These are phyloP conservation scores for Edaphochlamys debaryana DNA, from an alignment of 139 green algal species.

Conservation along the genomic window DNA sequence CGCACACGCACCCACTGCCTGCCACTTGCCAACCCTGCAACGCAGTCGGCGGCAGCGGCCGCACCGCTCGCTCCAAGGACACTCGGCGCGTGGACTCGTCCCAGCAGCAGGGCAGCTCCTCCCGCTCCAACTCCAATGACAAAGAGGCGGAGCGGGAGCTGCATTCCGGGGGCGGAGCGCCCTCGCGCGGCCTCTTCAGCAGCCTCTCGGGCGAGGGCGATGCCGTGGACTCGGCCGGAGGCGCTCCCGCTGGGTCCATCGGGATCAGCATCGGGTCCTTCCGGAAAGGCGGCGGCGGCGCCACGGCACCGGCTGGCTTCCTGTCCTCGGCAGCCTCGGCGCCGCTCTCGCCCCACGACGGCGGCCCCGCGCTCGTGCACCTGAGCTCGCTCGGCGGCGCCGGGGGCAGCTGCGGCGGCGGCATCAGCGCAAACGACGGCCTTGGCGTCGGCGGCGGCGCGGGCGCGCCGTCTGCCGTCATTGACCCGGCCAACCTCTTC, in stretches of 20 bases:
- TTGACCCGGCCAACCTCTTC: too few relatives aligned
- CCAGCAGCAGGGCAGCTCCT: not conserved
- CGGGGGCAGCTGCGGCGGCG: too few relatives aligned
- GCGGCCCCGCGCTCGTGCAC: too few relatives aligned
- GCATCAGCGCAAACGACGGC: too few relatives aligned
- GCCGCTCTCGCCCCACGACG: too few relatives aligned
- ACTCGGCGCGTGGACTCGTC: not conserved
- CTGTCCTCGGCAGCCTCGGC: too few relatives aligned
- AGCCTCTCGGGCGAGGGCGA: not conserved
- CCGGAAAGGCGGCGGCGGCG: too few relatives aligned
- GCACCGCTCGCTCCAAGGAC: not conserved
- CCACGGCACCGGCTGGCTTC: too few relatives aligned
- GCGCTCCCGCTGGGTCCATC: not conserved
- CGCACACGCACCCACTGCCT: too few relatives aligned
- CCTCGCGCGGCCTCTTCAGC: not conserved
- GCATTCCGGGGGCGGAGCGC: not conserved
- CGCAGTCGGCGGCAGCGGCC: not conserved
- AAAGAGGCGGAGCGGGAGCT: not conserved
- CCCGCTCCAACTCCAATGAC: conserved; percentile 5
- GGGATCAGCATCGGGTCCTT: too few relatives aligned
- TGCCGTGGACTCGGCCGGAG: not conserved
- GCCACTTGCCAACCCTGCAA: too few relatives aligned
- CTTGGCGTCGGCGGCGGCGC: not conserved
- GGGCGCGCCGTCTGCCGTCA: not conserved
- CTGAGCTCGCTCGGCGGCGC: too few relatives aligned